Conservation (phyloP, 2,329 filamentous ascomycete genomes). For the Rhynchosporium secalis region DNA sequence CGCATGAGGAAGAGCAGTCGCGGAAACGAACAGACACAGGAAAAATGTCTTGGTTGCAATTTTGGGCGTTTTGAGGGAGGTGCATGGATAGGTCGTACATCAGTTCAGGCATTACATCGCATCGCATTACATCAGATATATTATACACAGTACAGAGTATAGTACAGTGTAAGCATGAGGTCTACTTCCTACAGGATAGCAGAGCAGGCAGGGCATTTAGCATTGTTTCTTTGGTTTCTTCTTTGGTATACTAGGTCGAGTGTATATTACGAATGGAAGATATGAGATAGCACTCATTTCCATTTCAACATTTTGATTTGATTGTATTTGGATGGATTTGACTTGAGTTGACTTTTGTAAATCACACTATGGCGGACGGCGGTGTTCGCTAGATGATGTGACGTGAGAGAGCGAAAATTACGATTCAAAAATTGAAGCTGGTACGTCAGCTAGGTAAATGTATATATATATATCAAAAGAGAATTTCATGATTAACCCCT, state of each 20-base stretch:
- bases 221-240: slow-evolving; percentile 1
- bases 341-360: too few relatives aligned
- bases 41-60: not conserved
- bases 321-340: too few relatives aligned
- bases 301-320: too few relatives aligned
- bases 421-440: too few relatives aligned
- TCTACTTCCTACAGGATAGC: not conserved
- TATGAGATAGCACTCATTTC: too few relatives aligned
- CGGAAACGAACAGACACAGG: not conserved
- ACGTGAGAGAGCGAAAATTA: too few relatives aligned
- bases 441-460: too few relatives aligned
- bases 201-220: not conserved
- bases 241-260: not conserved
- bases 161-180: not conserved
- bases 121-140: not conserved
- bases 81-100: not conserved
- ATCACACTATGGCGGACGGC: too few relatives aligned
- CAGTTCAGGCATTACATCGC: not conserved
- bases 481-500: too few relatives aligned
- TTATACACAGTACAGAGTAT: too few relatives aligned
- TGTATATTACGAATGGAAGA: not conserved
- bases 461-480: too few relatives aligned
- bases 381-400: too few relatives aligned
- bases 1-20: not conserved
- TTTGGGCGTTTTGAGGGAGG: not conserved